Evolutionary conservation across 495 filamentous ascomycete genomes (phyloP).

Genomic region (Neurospora sp.): DNA sequence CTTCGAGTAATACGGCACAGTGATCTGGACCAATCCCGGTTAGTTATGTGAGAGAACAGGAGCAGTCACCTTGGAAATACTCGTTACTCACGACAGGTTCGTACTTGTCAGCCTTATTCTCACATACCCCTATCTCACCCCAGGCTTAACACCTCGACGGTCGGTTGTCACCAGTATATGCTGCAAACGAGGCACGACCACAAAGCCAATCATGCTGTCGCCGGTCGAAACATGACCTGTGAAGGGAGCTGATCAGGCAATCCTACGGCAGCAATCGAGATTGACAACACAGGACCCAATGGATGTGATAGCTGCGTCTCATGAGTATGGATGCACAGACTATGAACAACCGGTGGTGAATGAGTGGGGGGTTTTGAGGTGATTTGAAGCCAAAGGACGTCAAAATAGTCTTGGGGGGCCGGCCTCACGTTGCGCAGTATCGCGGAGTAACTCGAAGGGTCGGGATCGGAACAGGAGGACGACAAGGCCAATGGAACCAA

Average conservation of each 20-base stretch:
- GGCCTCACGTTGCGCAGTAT: neutral
- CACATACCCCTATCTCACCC: neutral
- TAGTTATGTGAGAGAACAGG: neutral
- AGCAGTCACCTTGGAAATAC: neutral
- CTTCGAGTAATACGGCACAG: neutral
- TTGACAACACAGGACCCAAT: neutral
- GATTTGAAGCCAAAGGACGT: neutral
- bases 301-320: neutral
- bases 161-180: neutral
- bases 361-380: neutral
- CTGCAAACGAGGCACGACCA: neutral
- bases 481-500: neutral
- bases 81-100: neutral
- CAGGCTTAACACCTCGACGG: neutral
- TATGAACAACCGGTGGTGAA: neutral
- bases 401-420: neutral
- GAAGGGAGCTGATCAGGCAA: neutral
- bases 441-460: neutral
- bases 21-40: neutral
- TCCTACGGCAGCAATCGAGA: neutral
- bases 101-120: neutral
- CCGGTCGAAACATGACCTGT: neutral
- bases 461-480: neutral
- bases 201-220: neutral
- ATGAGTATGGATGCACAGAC: neutral